Conservation (phyloP, 116 monocot genomes). For the Thalassia testudinum region DNA sequence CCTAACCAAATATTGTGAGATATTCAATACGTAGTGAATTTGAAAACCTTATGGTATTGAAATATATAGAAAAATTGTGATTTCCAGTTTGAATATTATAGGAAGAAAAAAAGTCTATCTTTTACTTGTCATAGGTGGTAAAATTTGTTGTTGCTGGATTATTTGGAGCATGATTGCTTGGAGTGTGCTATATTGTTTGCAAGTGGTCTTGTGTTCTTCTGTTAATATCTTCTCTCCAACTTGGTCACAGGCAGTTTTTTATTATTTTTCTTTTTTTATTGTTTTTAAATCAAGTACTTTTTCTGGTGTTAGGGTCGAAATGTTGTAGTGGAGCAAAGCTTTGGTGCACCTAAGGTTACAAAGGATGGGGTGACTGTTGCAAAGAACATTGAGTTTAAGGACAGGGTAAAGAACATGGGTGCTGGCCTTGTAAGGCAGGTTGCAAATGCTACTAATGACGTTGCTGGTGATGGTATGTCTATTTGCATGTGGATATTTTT, state of each 20-base stretch:
- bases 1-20: too few species aligned
- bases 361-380: slow-evolving; percentile 90
- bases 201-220: background rate
- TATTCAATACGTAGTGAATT: too few species aligned
- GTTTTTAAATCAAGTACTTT: background rate
- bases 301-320: slow-evolving; percentile 44
- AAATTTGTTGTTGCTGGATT: too few species aligned
- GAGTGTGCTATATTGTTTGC: slow-evolving; percentile 23
- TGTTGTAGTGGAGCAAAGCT: slow-evolving; percentile 92
- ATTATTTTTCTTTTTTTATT: background rate
- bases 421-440: slow-evolving; percentile 97
- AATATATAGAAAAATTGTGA: too few species aligned
- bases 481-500: background rate
- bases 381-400: slow-evolving; percentile 85
- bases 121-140: too few species aligned
- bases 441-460: slow-evolving; percentile 96
- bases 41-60: too few species aligned
- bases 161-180: slow-evolving; percentile 12
- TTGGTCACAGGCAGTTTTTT: slow-evolving; percentile 18
- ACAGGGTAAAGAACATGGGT: slow-evolving; percentile 81
- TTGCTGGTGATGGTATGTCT: slow-evolving; percentile 82
- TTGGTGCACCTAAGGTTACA: slow-evolving; percentile 92
- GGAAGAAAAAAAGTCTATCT: too few species aligned
- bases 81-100: too few species aligned
- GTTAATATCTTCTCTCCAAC: background rate